Conservation (phyloP, 1,284 basidiomycete species). For the Xanthoconium separans region DNA sequence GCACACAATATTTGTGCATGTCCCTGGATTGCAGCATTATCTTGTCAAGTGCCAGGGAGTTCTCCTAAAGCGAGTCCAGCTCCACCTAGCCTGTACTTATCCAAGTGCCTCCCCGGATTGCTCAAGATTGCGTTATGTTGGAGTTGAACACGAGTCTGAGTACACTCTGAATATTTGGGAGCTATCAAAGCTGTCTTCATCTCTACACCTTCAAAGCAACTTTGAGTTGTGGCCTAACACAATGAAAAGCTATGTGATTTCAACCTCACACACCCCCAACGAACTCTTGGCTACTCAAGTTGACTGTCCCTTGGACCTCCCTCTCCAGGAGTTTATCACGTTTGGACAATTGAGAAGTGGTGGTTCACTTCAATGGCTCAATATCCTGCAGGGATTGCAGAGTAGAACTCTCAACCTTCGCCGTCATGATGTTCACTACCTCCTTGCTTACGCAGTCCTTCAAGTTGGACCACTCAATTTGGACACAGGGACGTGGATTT, state of each 20-base stretch:
- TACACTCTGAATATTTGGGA: too few species aligned
- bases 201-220: too few species aligned
- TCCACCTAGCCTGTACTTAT: too few species aligned
- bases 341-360: slow-evolving; percentile 45
- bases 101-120: too few species aligned
- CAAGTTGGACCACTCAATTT: slow-evolving; percentile 37
- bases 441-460: slow-evolving; percentile 40
- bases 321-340: slow-evolving; percentile 5
- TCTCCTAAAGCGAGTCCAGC: neutral
- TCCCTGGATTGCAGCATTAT: neutral
- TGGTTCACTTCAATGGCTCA: slow-evolving; percentile 46
- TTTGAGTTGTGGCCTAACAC: too few species aligned
- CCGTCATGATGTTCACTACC: slow-evolving; percentile 35
- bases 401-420: slow-evolving; percentile 37
- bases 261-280: neutral
- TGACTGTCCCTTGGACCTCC: neutral
- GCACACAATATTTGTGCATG: neutral
- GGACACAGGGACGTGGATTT: slow-evolving; percentile 17
- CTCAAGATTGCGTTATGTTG: too few species aligned
- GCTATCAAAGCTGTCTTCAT: too few species aligned
- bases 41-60: neutral
- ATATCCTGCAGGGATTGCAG: slow-evolving; percentile 43
- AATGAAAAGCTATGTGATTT: neutral
- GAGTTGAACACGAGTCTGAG: too few species aligned
- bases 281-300: neutral